Evolutionary conservation across 2,329 filamentous ascomycete genomes (phyloP), one percentile per base, ranked within the genome.

Genomic region (Neofusicoccum cordaticola): DNA sequence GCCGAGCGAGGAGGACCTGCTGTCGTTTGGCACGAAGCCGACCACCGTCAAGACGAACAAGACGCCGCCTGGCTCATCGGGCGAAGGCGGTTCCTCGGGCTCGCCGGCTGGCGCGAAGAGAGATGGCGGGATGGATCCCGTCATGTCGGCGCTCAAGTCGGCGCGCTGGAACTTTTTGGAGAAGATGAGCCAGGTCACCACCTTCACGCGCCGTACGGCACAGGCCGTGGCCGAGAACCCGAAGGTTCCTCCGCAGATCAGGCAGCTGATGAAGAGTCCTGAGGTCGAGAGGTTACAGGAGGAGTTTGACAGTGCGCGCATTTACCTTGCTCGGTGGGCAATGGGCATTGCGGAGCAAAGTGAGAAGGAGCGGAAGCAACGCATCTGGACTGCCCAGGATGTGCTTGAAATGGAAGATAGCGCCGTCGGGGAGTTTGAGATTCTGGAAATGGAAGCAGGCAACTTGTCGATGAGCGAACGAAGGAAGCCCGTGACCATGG

Each of bases 321-420:
- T 99, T 66, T 99, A 99, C 74, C 84, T 99, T 44, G 95, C 95
- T 22, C 85, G 95, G 68, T 99, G 95, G 95, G 95, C 95, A 2
- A 98, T 99, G 95, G 93, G 93, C 7, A 97, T 99, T 68, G 93
- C 95, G 0, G 96, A 99, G 76, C 95, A 99, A 80, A 94, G 93
- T 71, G 95, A 99, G 73, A 85, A 88, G 44, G 95, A 99, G 71
- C 84, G 90, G 27, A 91, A 88, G 60, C 90, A 93, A 76, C 84
- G 93, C 52, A 93, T 97, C 73, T 99, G 93, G 91, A 97, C 93
- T 0, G 94, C 92, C 0, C 89, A 88, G 68, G 95, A 99, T 78
- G 90, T 97, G 3, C 83, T 98, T 71, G 93, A 96, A 71, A 90
- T 96, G 75, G 96, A 99, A 75, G 90, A 97, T 69, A 97, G 92